These are phyloP conservation scores for Zangia roseola DNA, from an alignment of 768 basidiomycete genomes.

Conservation along the genomic window DNA sequence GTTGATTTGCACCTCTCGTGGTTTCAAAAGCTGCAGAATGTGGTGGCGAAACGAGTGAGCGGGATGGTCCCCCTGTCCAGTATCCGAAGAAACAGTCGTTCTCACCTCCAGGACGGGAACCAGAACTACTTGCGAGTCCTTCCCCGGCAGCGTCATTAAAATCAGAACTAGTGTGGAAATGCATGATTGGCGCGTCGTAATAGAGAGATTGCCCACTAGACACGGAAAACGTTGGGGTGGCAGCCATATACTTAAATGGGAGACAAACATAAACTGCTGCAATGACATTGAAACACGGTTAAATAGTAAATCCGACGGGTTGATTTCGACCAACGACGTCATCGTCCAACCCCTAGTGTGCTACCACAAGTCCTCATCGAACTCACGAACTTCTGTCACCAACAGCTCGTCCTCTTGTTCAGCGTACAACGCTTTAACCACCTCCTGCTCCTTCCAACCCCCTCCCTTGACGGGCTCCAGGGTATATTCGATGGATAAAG, in stretches of 20 bases:
- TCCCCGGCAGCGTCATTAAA: neutral
- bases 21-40: neutral
- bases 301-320: slow-evolving; percentile 21
- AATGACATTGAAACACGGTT: slow-evolving; percentile 6
- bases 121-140: neutral
- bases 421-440: slow-evolving; percentile 36
- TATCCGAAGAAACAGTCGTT: neutral
- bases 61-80: neutral
- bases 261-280: neutral
- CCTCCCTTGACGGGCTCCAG: slow-evolving; percentile 56
- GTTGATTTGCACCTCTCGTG: neutral
- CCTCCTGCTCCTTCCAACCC: slow-evolving; percentile 36
- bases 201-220: slow-evolving; percentile 39
- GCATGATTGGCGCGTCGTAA: slow-evolving; percentile 45
- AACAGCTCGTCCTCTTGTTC: slow-evolving; percentile 32
- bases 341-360: slow-evolving; percentile 15
- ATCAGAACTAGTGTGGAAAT: slow-evolving; percentile 5
- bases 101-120: slow-evolving; percentile 3
- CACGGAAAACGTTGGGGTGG: slow-evolving; percentile 11
- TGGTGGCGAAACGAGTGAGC: neutral
- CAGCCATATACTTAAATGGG: slow-evolving; percentile 13
- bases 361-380: slow-evolving; percentile 24
- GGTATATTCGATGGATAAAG: slow-evolving; percentile 83
- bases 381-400: slow-evolving; percentile 23
- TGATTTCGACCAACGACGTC: slow-evolving; percentile 17